Base-by-base conservation (phyloP, 108 stramenopile genomes). In the Skeletonema grethae region DNA sequence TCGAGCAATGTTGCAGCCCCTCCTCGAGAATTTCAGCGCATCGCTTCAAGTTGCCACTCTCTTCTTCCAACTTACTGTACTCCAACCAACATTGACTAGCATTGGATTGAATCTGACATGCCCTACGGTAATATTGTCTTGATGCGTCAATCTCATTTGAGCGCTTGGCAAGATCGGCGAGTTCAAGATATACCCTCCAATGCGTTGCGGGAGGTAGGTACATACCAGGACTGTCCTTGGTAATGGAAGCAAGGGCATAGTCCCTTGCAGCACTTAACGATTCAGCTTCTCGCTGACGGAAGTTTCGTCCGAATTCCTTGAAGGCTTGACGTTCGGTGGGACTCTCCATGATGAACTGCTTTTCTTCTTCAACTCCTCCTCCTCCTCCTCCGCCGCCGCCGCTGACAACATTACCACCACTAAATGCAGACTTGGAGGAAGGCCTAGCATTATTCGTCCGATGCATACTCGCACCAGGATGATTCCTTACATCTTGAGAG, bases 61-160 rank as follows among this genome's bases (percentile, higher is more conserved):
- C 97, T 79, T 99, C 97, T 69, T 98, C 97, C 59, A 99, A 78
- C 68, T 97, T 98, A 79, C 96, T 95, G 75, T 90, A 94, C 70
- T 98, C 98, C 57, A 99, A 74, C 98, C 98, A 99, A 1, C 92
- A 95, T 65, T 96, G 96, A 65, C 82, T 80, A 0, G 95, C 94
- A 63, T 82, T 88, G 0, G 97, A 96, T 65, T 98, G 95, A 18
- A 89, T 70, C 38, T 82, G 53, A 45, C 96, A 97, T 10, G 95
- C 97, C 70, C 86, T 75, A 25, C 87, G 84, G 66, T 94, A 97
- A 41, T 93, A 85, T 57, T 79, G 58, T 57, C 97, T 69, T 0
- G 97, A 96, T 46, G 89, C 87, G 6, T 82, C 82, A 57, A 85
- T 87, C 30, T 78, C 61, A 65, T 92, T 92, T 1, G 85, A 87